A percentile compares a stretch with the other conserved stretches of the same genome.
phyloP scores from a whole-genome alignment of 495 filamentous ascomycete genomes.

The Penicillium salamii region DNA sequence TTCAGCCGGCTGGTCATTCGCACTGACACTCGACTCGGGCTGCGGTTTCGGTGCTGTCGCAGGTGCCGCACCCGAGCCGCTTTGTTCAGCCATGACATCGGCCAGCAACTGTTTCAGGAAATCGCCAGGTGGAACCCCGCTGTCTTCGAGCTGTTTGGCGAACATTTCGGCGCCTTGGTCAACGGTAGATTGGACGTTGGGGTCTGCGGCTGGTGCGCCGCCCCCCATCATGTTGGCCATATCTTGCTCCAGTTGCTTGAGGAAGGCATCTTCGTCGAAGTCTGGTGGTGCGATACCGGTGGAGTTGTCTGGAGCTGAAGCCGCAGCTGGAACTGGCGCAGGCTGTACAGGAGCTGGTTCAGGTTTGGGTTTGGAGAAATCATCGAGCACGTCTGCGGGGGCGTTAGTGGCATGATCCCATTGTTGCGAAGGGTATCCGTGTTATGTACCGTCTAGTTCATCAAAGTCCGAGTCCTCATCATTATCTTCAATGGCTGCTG shows the following conservation, averaged over 20 bases:
- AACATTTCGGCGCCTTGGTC: conserved; percentile 53
- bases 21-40: conserved; percentile 4
- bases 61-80: conserved; percentile 39
- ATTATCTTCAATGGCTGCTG: conserved; percentile 24
- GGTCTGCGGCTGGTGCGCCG: conserved; percentile 10
- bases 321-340: background rate
- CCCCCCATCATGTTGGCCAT: conserved; percentile 76
- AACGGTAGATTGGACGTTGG: conserved; percentile 26
- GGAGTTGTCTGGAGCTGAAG: conserved; percentile 11
- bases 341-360: conserved; percentile 24
- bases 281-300: conserved; percentile 20
- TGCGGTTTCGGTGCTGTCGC: conserved; percentile 3
- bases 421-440: background rate
- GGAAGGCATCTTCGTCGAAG: conserved; percentile 62
- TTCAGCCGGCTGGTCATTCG: conserved; percentile 34
- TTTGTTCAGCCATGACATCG: conserved; percentile 75
- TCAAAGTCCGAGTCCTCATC: conserved; percentile 68
- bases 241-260: conserved; percentile 77
- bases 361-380: conserved; percentile 63
- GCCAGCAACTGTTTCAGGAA: conserved; percentile 81
- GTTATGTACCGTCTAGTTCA: conserved; percentile 73
- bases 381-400: conserved; percentile 77
- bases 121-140: conserved; percentile 66
- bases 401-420: background rate
- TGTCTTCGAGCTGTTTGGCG: conserved; percentile 76